Evolutionary conservation across 2,329 filamentous ascomycete species (phyloP), one percentile per base, ranked within the genome.

Genomic region (Colletotrichum sp.): DNA sequence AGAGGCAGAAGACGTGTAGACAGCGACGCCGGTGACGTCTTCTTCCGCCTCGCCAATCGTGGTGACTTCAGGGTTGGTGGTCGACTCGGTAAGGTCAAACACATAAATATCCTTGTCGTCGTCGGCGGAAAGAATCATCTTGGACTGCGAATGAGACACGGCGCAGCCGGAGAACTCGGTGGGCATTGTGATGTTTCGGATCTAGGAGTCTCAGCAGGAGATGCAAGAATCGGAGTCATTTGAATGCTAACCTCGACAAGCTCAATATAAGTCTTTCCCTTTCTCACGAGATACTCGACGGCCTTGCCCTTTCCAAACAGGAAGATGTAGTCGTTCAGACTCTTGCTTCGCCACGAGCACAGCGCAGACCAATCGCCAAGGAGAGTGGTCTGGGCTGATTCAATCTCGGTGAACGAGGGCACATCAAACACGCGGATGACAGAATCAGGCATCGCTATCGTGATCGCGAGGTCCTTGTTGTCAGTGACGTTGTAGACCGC

Each of bases 291-390:
- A 15, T 86, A 83, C 26, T 88, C 83, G 13, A 85, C 80, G 2
- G 80, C 84, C 52, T 85, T 79, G 1, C 77, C 80, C 78, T 89
- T 89, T 7, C 87, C 87, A 71, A 89, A 88, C 13, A 89, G 78
- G 76, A 84, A 89, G 6, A 89, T 67, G 72, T 89, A 89, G 39
- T 86, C 81, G 57, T 87, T 85, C 3, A 84, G 84, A 21, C 83
- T 86, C 21, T 78, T 79, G 69, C 84, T 87, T 77, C 82, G 86
- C 87, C 86, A 89, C 12, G 83, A 80, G 78, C 88, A 89, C 7
- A 89, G 78, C 1, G 87, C 84, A 16, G 87, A 88, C 86, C 87
- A 89, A 77, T 89, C 87, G 0, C 88, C 87, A 16, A 88, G 79
- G 3, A 84, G 80, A 28, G 81, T 84, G 13, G 82, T 80, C 49